phyloP scores from a whole-genome alignment of 331 rosid genomes.

The Rhamnella rubrinervis region DNA sequence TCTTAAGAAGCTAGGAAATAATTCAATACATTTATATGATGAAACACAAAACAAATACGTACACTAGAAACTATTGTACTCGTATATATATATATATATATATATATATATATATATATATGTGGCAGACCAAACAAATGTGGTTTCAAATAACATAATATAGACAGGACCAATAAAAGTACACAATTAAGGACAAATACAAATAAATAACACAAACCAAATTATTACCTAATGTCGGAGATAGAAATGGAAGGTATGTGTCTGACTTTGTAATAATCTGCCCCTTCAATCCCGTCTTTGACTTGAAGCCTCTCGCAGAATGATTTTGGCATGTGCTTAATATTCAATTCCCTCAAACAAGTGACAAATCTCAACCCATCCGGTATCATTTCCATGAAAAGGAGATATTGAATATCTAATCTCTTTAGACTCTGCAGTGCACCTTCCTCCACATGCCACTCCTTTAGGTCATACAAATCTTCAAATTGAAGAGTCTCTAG shows the following conservation, averaged over 20 bases:
- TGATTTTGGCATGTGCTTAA: not conserved
- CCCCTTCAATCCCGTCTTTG: conserved; percentile 9
- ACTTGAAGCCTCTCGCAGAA: not conserved
- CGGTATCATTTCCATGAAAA: conserved; percentile 2
- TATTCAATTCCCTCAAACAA: not conserved
- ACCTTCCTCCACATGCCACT: conserved; percentile 1
- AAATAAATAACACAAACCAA: not conserved
- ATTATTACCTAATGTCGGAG: not conserved
- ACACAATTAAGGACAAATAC: not conserved
- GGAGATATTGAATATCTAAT: not conserved
- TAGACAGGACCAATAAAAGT: no score
- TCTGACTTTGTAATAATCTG: not conserved
- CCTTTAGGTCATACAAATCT: not conserved
- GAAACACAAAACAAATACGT: no score
- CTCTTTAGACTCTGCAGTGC: conserved; percentile 20
- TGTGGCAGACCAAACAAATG: no score
- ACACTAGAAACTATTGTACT: no score
- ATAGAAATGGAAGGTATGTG: not conserved
- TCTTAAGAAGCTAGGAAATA: no score
- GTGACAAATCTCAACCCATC: conserved; percentile 4
- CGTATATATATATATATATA: no score
- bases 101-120: no score
- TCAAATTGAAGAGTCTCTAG: not conserved
- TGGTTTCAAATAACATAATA: no score
- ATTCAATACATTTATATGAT: no score